Base-by-base conservation (phyloP, 2,329 filamentous ascomycete genomes). In the Ophiocordyceps camponoti-floridani region DNA sequence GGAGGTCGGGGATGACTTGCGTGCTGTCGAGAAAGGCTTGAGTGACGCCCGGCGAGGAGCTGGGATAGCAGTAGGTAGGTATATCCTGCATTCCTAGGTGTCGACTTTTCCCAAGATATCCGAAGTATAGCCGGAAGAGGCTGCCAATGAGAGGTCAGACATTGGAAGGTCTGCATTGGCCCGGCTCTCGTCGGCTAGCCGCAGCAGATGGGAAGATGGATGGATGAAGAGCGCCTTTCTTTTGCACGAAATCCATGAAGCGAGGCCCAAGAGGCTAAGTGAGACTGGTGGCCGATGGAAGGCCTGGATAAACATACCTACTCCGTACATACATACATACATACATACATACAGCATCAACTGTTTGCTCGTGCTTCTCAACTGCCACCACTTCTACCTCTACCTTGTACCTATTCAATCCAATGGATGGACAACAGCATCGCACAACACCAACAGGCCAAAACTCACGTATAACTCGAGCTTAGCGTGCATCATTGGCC, bases 1-100 rank as follows among this genome's bases (percentile, higher is more conserved):
- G 62, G 65, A 62, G 62, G 65, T 66, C 64, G 62, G 60, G 58
- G 59, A 56, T 58, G 59, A 59, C 61, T 62, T 73, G 70, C 72
- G 70, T 67, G 67, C 68, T 73, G 73, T 72, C 68, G 30, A 67
- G 63, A 64, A 66, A 37, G 35, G 35, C 35, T 16, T 37, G 14
- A n/a, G 16, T 37, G 35, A 37, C n/a, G 35, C 14, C 35, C 35
- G 35, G 14, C 35, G n/a, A 37, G 35, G 35, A 37, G 35, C 35
- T 37, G 4, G n/a, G 28, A 30, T 30, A 30, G 28, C 9, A 30
- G 28, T 30, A 37, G n/a, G n/a, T n/a, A n/a, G n/a, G n/a, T n/a
- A n/a, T n/a, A n/a, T n/a, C n/a, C n/a, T n/a, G n/a, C 62, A 50
- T 42, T 43, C 47, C 46, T 44, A 50, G 50, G 53, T 54, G 58